Conservation (phyloP, 2,329 filamentous ascomycete genomes). For the Davidsoniella neocaledoniae region DNA sequence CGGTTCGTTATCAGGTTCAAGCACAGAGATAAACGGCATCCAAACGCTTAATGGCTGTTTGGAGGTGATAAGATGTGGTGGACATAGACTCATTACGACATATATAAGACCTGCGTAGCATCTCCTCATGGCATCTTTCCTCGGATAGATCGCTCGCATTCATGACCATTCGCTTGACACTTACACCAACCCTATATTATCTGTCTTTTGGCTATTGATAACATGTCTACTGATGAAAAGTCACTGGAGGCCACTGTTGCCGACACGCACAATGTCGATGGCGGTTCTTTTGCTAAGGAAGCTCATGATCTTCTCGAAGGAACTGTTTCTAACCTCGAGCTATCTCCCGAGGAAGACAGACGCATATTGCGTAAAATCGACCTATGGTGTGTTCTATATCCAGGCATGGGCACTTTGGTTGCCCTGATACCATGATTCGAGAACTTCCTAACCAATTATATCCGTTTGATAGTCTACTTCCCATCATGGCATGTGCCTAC, state of each 20-base stretch:
- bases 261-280: not conserved
- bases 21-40: too few relatives aligned
- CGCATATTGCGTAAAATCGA: conserved; percentile 45
- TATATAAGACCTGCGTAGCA: too few relatives aligned
- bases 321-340: conserved; percentile 20
- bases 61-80: too few relatives aligned
- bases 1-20: too few relatives aligned
- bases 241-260: not conserved
- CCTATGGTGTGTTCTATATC: conserved; percentile 24
- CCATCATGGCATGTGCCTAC: conserved; percentile 34
- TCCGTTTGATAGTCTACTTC: conserved; percentile 27
- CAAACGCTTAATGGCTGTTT: too few relatives aligned
- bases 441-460: not conserved
- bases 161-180: not conserved
- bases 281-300: not conserved
- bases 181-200: not conserved
- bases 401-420: conserved; percentile 15
- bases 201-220: not conserved
- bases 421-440: too few relatives aligned
- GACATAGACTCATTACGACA: too few relatives aligned
- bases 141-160: too few relatives aligned
- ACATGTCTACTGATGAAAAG: conserved; percentile 5
- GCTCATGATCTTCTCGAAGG: conserved; percentile 22
- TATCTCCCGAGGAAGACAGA: conserved; percentile 23
- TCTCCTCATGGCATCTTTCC: too few relatives aligned